Conservation (phyloP, 2,329 filamentous ascomycete genomes). For the Lecanoromycetidae sp. region DNA sequence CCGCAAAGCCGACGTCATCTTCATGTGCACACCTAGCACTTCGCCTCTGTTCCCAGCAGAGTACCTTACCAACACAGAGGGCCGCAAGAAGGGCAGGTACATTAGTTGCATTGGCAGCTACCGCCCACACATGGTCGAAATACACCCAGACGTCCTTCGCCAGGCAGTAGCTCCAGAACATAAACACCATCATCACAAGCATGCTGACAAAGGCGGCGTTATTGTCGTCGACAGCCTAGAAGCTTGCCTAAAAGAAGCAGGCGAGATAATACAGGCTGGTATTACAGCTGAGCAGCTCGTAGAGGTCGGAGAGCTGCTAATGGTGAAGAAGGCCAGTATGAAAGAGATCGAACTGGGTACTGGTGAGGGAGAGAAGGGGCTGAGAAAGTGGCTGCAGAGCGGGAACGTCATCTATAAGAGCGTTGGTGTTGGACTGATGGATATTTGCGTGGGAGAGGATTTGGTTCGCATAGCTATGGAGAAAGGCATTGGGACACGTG, state of each 20-base stretch:
- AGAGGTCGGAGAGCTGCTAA: slow-evolving; percentile 71
- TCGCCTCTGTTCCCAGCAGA: slow-evolving; percentile 62
- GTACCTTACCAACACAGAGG: slow-evolving; percentile 53
- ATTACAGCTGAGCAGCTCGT: slow-evolving; percentile 65
- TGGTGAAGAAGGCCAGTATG: slow-evolving; percentile 44
- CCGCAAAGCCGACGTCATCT: slow-evolving; percentile 61
- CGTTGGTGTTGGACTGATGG: slow-evolving; percentile 57
- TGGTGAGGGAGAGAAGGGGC: slow-evolving; percentile 28
- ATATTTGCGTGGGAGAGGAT: slow-evolving; percentile 50
- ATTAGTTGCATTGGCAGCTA: slow-evolving; percentile 39
- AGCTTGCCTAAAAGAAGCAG: slow-evolving; percentile 68
- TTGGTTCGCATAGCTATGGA: slow-evolving; percentile 45
- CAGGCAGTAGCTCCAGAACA: slow-evolving; percentile 43
- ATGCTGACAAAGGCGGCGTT: slow-evolving; percentile 46
- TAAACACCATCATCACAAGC: slow-evolving; percentile 36
- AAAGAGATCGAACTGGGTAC: slow-evolving; percentile 24
- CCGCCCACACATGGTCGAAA: slow-evolving; percentile 64
- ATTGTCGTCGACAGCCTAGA: slow-evolving; percentile 58
- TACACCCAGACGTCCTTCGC: slow-evolving; percentile 63
- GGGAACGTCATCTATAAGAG: slow-evolving; percentile 60
- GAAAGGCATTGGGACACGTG: slow-evolving; percentile 40
- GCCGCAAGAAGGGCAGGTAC: slow-evolving; percentile 33
- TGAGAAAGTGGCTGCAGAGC: slow-evolving; percentile 48
- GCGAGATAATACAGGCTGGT: slow-evolving; percentile 71
- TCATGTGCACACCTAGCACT: slow-evolving; percentile 72